Percentiles rank a stretch among this genome's conserved stretches.
These are phyloP conservation scores for Colletotrichum gloeosporioides DNA, from an alignment of 2,329 filamentous ascomycete genomes.

Conservation along the genomic window DNA sequence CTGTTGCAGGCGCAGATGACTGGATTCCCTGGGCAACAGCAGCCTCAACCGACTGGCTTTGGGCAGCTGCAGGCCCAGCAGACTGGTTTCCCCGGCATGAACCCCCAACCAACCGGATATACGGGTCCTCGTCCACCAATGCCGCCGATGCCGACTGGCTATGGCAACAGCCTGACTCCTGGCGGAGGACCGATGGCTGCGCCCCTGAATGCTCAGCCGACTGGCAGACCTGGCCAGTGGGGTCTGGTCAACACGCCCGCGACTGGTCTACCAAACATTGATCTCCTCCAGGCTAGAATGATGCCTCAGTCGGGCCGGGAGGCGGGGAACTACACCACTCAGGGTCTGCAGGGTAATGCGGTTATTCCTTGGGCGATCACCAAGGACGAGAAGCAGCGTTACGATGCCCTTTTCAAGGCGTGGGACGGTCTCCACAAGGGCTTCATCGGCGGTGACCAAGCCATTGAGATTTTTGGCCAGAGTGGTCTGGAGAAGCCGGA, in stretches of 20 bases:
- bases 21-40: constrained; percentile 64
- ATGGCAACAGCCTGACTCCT: constrained; percentile 59
- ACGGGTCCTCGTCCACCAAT: constrained; percentile 78
- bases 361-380: constrained; percentile 98
- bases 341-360: constrained; percentile 89
- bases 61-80: constrained; percentile 70
- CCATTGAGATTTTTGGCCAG: constrained; percentile 96
- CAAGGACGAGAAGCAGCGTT: constrained; percentile 97
- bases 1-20: constrained; percentile 72
- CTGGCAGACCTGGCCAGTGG: constrained; percentile 93
- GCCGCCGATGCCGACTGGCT: constrained; percentile 79
- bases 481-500: constrained; percentile 92
- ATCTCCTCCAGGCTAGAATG: constrained; percentile 89
- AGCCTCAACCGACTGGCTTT: constrained; percentile 49
- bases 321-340: constrained; percentile 79
- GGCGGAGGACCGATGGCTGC: constrained; percentile 66
- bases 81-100: constrained; percentile 72
- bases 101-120: constrained; percentile 76
- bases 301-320: constrained; percentile 97
- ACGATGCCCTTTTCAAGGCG: constrained; percentile 91
- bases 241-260: constrained; percentile 95
- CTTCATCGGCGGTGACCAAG: constrained; percentile 88
- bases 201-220: constrained; percentile 89
- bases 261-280: constrained; percentile 89
- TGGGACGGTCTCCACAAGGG: constrained; percentile 97